Conservation (phyloP, 2,329 filamentous ascomycete species). For the Venturia asperata region DNA sequence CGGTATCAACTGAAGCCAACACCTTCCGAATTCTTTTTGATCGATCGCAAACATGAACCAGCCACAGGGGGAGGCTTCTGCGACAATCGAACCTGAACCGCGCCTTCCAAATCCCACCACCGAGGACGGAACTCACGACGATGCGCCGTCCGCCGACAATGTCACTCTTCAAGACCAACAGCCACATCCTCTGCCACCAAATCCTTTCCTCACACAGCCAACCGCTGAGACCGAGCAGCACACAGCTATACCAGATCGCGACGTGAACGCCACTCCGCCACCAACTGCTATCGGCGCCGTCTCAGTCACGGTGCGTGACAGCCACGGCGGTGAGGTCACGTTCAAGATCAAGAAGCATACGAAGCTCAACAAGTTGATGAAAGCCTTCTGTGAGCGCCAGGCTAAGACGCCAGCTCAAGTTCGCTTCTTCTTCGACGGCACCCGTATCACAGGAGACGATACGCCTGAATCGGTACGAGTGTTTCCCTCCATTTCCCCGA, state of each 20-base stretch:
- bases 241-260: neutral
- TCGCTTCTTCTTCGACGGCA: constrained; percentile 16
- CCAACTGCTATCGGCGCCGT: neutral
- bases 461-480: constrained; percentile 17
- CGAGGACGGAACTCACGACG: neutral
- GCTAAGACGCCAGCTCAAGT: neutral
- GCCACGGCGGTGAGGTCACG: neutral
- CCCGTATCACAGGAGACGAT: neutral
- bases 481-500: constrained; percentile 16
- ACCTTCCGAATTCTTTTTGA: neutral
- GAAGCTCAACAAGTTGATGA: neutral
- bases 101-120: neutral
- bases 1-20: neutral
- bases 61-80: neutral
- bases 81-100: neutral
- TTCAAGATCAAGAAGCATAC: neutral
- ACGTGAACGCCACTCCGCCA: neutral
- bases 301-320: neutral
- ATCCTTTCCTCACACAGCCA: neutral
- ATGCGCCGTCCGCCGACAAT: neutral
- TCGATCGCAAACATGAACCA: neutral
- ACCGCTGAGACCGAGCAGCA: neutral
- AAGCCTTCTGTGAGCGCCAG: neutral
- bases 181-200: neutral
- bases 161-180: neutral